Base-by-base conservation (phyloP, 2,329 filamentous ascomycete genomes). In the Camptophora hylomeconis region DNA sequence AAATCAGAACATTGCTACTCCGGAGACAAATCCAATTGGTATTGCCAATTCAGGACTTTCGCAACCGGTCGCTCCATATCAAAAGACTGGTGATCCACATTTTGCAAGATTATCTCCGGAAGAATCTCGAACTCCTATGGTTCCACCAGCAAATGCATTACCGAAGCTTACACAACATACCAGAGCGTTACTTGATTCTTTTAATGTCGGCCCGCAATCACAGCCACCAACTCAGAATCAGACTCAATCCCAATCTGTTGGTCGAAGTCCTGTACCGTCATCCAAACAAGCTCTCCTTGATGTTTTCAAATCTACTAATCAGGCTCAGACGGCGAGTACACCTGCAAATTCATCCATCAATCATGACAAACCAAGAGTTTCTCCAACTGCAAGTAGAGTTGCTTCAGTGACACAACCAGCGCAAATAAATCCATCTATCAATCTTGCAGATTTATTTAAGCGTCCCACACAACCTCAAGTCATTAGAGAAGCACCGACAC, bases 131-230 rank as follows among this genome's bases (percentile, higher is more conserved):
- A 55, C 56, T n/a, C 56, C 60, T 21, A 49, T 53, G 19, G 59
- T 66, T 17, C 72, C 71, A 2, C 60, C 66, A 18, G 67, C 71
- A 49, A 70, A 41, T 46, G 67, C 67, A 28, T 46, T 76, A 14
- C 71, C 72, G 10, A 58, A 64, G 20, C 58, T 75, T 17, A 73
- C 58, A 19, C 61, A 60, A 8, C 70, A 76, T 46, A 61, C 68
- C 2, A 55, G 68, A 33, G 60, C 61, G n/a, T 48, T 76, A 18
- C 51, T 77, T 26, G 69, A 65, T 40, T 60, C 66, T 1, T 74
- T 77, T 54, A 74, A 65, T 6, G 11, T 25, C 39, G 45, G 47
- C 18, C 44, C 50, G 6, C 39, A 39, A 14, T 30, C 39, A 9
- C 48, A 48, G n/a, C 24, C 17, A 14, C 8, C 22, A 9, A 18